Percentiles rank a stretch among this genome's conserved stretches.
phyloP scores from a whole-genome alignment of 495 filamentous ascomycete species.

The Tricharina praecox region DNA sequence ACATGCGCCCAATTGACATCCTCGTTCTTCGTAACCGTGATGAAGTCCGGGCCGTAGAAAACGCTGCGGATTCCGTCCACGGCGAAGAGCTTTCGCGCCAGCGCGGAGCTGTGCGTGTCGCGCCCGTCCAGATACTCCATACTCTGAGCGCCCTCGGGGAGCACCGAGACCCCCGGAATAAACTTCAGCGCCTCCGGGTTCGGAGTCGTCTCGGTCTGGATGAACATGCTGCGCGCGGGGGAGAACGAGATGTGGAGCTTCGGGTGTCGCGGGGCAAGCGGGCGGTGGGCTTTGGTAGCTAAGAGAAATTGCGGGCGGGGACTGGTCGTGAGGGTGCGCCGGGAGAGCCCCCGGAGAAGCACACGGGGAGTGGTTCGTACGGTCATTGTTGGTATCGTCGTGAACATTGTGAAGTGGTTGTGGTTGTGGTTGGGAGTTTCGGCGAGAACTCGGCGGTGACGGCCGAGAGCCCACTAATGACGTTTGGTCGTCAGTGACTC shows the following conservation, averaged over 20 bases:
- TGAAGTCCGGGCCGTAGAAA: conserved; percentile 92
- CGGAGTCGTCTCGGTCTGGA: conserved; percentile 86
- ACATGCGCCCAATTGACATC: conserved; percentile 86
- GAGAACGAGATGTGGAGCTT: conserved; percentile 3
- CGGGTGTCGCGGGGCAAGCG: background rate
- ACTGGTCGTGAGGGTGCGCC: background rate
- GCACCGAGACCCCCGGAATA: conserved; percentile 64
- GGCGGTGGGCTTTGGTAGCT: background rate
- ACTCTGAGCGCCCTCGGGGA: conserved; percentile 61
- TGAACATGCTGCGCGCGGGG: conserved; percentile 63
- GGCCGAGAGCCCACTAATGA: too few species aligned
- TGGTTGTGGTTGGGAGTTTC: background rate
- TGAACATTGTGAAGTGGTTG: background rate
- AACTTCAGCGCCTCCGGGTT: conserved; percentile 91
- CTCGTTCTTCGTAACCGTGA: conserved; percentile 80
- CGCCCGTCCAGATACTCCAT: conserved; percentile 82
- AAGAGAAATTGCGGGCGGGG: background rate
- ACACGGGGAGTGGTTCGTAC: background rate
- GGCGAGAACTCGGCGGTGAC: background rate
- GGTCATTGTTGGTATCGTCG: too few species aligned
- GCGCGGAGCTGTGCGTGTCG: conserved; percentile 80
- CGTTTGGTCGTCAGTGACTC: too few species aligned
- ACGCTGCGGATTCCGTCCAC: conserved; percentile 82
- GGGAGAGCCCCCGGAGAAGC: background rate
- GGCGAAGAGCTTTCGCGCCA: conserved; percentile 74